phyloP scores from a whole-genome alignment of 768 basidiomycete species.

The Neoboletus subvelutipes region DNA sequence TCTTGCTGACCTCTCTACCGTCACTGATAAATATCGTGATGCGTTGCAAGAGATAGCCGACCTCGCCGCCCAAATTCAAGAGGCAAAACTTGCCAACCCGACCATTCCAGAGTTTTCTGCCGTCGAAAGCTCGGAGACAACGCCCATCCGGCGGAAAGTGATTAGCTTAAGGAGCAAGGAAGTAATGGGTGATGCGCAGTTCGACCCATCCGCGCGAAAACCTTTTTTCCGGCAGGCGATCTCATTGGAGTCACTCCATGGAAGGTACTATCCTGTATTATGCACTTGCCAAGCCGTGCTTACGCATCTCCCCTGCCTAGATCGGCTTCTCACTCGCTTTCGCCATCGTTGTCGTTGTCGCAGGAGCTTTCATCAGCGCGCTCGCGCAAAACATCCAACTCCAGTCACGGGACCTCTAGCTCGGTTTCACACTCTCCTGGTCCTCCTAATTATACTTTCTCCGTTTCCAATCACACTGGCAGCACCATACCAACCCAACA shows the following conservation, averaged over 20 bases:
- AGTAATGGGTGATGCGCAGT: slow-evolving; percentile 40
- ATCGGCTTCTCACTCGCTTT: slow-evolving; percentile 91
- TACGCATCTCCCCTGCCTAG: slow-evolving; percentile 37
- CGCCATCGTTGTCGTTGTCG: slow-evolving; percentile 94
- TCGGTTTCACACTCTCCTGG: slow-evolving; percentile 60
- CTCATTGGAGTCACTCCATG: slow-evolving; percentile 85
- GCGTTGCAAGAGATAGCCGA: slow-evolving; percentile 92
- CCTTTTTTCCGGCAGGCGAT: slow-evolving; percentile 88
- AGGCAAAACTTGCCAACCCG: slow-evolving; percentile 67
- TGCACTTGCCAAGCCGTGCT: slow-evolving; percentile 6
- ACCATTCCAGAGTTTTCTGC: slow-evolving; percentile 41
- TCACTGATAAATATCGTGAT: slow-evolving; percentile 83
- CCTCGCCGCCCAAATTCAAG: slow-evolving; percentile 86
- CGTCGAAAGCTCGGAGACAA: slow-evolving; percentile 44
- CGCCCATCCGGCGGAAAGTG: slow-evolving; percentile 52
- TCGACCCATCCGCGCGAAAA: slow-evolving; percentile 55
- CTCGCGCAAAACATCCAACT: slow-evolving; percentile 80
- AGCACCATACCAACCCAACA: slow-evolving; percentile 42
- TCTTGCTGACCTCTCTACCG: slow-evolving; percentile 71
- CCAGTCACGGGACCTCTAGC: slow-evolving; percentile 72
- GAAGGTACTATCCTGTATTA: slow-evolving; percentile 53
- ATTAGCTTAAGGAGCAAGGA: slow-evolving; percentile 52
- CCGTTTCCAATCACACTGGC: slow-evolving; percentile 42
- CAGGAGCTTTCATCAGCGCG: slow-evolving; percentile 93
- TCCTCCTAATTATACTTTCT: slow-evolving; percentile 59